Evolutionary conservation across 2,329 filamentous ascomycete genomes (phyloP), one percentile per base, ranked within the genome.

Genomic region (Xylariaceae sp.): DNA sequence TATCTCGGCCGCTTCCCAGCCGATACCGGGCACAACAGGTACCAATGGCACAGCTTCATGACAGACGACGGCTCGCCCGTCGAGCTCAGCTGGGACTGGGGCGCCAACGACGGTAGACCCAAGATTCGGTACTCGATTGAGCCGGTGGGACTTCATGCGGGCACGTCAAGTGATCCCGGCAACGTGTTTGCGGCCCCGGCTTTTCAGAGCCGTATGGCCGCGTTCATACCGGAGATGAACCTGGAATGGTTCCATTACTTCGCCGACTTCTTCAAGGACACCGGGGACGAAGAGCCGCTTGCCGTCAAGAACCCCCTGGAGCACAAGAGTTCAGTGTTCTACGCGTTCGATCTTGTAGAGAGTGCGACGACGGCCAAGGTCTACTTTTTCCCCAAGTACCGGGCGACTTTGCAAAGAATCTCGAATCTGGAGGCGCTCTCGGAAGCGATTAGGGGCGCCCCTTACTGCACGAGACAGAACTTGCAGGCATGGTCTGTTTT

Each of bases 71-170:
- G 55, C 1, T 17, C 13, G 1, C 61, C 61, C 18, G 13, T 62
- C 35, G 61, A 62, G 50, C 18, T 60, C 9, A 60, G 61, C 18
- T 62, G 58, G 61, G 61, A 62, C 13, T 60, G 58, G 55, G 55
- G 58, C 13, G 53, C 51, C 3, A 39, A 15, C 18, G 50, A 58
- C 17, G 6, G 3, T 13, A 4, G n/a, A 3, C 61, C 61, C 9
- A 56, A 49, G 10, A 51, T 62, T 42, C 55, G 61, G 4, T 62
- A 58, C 42, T 62, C 61, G 1, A 51, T 62, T 8, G 61, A 62
- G 45, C 58, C 58, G 0, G 51, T 62, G 0, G 61, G 61, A 2
- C n/a, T 57, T 0, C 3, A 17, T 39, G 61, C 61, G 13, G 61
- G 58, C 1, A 60, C 52, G 2, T 18, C 49, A 4, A 1, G 15